A percentile compares a stretch with the other conserved stretches of the same genome.
Conservation (phyloP, 2,329 filamentous ascomycete genomes). For the Leptographium procerum region DNA sequence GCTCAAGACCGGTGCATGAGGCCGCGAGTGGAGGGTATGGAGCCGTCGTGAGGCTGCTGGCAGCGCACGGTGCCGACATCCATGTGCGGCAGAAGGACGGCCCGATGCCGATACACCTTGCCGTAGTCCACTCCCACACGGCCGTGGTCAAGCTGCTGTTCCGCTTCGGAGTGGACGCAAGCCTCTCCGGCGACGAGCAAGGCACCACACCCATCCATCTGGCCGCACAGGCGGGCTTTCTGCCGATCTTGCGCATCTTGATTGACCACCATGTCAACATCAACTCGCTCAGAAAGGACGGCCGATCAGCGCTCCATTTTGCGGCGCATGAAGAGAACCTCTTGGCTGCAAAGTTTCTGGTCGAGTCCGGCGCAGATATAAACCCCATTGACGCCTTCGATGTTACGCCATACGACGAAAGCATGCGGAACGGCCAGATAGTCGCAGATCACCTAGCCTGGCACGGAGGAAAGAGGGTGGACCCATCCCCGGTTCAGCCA, state of each 20-base stretch:
- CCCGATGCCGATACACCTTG: not conserved
- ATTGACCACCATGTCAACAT: not conserved
- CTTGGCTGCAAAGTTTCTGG: not conserved
- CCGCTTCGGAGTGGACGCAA: not conserved
- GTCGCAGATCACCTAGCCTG: not conserved
- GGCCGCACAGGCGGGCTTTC: not conserved
- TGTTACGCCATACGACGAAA: not conserved
- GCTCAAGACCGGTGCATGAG: not conserved
- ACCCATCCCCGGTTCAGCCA: not conserved
- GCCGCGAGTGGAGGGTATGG: not conserved
- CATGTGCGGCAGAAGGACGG: not conserved
- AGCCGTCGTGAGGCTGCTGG: not conserved
- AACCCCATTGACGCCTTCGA: not conserved
- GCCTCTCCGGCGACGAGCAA: not conserved
- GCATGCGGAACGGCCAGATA: not conserved
- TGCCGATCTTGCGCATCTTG: not conserved
- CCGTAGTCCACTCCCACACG: not conserved
- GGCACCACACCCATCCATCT: not conserved
- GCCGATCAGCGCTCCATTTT: not conserved
- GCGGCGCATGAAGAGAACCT: not conserved
- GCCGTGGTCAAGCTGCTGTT: not conserved
- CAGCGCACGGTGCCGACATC: not conserved
- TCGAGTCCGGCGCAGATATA: not conserved
- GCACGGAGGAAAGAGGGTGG: not conserved
- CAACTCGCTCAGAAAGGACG: not conserved